Evolutionary conservation across 495 filamentous ascomycete genomes (phyloP).

Genomic region (Neurospora sp.): DNA sequence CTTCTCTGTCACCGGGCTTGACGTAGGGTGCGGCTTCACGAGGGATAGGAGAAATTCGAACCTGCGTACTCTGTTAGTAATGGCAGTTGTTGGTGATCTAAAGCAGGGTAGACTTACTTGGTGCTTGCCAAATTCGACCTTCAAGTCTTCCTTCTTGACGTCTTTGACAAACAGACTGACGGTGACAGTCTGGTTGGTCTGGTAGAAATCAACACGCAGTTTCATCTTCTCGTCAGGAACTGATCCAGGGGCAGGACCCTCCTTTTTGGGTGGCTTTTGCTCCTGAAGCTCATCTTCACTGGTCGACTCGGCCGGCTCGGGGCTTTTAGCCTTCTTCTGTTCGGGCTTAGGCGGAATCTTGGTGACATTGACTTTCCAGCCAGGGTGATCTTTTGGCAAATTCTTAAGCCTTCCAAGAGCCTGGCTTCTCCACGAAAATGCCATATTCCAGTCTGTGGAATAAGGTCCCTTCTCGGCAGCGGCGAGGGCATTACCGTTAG

Average conservation of each 20-base stretch:
- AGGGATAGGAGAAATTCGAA: constrained; percentile 16
- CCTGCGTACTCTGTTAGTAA: constrained; percentile 9
- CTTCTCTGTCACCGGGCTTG: constrained; percentile 17
- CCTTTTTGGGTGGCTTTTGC: constrained; percentile 8
- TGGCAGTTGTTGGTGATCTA: neutral
- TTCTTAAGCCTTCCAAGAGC: constrained; percentile 47
- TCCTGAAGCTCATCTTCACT: constrained; percentile 15
- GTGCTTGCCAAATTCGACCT: constrained; percentile 16
- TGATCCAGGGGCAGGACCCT: constrained; percentile 6
- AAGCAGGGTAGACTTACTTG: constrained; percentile 13
- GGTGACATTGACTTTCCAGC: constrained; percentile 43
- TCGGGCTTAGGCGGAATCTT: constrained; percentile 53
- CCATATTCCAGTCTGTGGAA: constrained; percentile 22
- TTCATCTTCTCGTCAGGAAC: constrained; percentile 23
- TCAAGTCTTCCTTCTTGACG: constrained; percentile 22
- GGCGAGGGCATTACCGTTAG: neutral
- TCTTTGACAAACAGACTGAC: constrained; percentile 31
- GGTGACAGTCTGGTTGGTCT: constrained; percentile 25
- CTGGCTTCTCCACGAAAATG: constrained; percentile 31
- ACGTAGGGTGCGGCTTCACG: constrained; percentile 18
- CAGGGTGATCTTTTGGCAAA: constrained; percentile 52
- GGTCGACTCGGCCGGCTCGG: neutral
- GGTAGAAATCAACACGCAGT: constrained; percentile 29
- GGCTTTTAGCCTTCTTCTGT: constrained; percentile 11
- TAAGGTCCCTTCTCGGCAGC: constrained; percentile 15